Percentiles rank a stretch among this genome's conserved stretches.
Evolutionary conservation across 2,329 filamentous ascomycete species (phyloP).

Genomic region (Botryotinia narcissicola): DNA sequence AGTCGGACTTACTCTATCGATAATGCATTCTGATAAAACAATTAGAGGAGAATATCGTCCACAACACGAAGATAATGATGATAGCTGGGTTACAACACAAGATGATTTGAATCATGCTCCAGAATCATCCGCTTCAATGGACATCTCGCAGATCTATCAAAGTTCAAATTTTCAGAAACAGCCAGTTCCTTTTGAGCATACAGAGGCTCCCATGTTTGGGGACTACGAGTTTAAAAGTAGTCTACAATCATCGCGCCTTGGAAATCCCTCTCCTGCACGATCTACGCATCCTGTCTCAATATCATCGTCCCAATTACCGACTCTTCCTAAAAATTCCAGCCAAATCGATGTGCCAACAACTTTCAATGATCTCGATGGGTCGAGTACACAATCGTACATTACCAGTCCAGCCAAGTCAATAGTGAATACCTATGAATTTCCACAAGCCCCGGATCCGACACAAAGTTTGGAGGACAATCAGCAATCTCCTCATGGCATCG

Average conservation of each 20-base stretch:
- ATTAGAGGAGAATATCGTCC: not conserved
- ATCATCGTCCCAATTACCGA: not conserved
- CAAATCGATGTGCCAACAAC: not conserved
- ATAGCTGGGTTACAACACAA: constrained; percentile 21
- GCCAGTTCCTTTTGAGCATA: not conserved
- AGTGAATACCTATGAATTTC: not conserved
- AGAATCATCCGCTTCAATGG: constrained; percentile 9
- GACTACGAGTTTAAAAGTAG: not conserved
- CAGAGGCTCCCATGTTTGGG: not conserved
- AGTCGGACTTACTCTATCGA: constrained; percentile 4
- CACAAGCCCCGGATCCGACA: not conserved
- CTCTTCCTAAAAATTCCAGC: not conserved
- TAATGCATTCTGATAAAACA: not conserved
- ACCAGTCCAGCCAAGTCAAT: not conserved
- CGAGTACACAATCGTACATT: constrained; percentile 18
- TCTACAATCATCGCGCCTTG: not conserved
- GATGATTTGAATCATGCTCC: not conserved
- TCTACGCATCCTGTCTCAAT: not conserved
- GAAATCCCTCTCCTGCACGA: not conserved
- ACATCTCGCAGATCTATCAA: constrained; percentile 2
- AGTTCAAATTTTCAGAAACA: not conserved
- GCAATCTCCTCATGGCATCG: no score
- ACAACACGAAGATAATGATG: constrained; percentile 5
- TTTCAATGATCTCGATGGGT: not conserved
- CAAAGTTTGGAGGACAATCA: not conserved